These are phyloP conservation scores for Pseudogymnoascus sp. DNA, from an alignment of 2,329 filamentous ascomycete species.

Conservation along the genomic window DNA sequence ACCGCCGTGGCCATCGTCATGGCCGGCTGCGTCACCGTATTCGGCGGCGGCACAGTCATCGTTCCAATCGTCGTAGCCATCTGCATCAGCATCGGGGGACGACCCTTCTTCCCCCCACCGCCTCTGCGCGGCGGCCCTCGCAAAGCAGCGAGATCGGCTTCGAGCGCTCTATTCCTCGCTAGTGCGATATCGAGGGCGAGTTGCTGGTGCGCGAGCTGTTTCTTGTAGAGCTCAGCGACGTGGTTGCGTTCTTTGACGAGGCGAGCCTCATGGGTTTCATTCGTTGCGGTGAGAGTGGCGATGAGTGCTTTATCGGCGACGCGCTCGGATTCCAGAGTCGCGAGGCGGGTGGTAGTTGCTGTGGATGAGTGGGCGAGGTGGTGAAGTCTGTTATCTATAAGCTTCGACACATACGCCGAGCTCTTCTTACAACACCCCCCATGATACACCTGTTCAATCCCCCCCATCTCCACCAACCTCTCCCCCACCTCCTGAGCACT, in stretches of 20 bases:
- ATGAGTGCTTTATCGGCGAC: conserved; percentile 15
- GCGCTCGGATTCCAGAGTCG: conserved; percentile 13
- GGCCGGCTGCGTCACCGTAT: not conserved
- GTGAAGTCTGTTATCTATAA: conserved; percentile 25
- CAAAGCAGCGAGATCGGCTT: conserved; percentile 8
- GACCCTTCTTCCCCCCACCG: conserved; percentile 12
- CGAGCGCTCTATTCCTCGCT: conserved; percentile 11
- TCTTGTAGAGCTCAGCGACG: conserved; percentile 17
- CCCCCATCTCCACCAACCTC: conserved; percentile 36
- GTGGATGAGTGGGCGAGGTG: conserved; percentile 12
- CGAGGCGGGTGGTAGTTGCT: conserved; percentile 2
- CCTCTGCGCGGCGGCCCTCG: conserved; percentile 13
- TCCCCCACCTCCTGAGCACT: conserved; percentile 42
- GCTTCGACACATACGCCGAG: conserved; percentile 24
- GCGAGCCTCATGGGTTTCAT: conserved; percentile 16
- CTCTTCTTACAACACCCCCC: conserved; percentile 36
- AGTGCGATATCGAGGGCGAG: conserved; percentile 15
- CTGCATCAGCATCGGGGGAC: conserved; percentile 8
- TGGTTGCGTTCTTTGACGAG: conserved; percentile 18
- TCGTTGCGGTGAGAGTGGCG: conserved; percentile 14
- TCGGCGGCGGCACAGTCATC: not conserved
- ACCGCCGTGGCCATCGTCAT: not conserved
- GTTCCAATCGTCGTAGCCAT: not conserved
- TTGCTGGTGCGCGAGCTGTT: conserved; percentile 18
- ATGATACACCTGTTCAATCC: conserved; percentile 40